Percentiles rank a stretch among this genome's conserved stretches.
Conservation (phyloP, 768 basidiomycete species). For the Lyophyllum semitale region DNA sequence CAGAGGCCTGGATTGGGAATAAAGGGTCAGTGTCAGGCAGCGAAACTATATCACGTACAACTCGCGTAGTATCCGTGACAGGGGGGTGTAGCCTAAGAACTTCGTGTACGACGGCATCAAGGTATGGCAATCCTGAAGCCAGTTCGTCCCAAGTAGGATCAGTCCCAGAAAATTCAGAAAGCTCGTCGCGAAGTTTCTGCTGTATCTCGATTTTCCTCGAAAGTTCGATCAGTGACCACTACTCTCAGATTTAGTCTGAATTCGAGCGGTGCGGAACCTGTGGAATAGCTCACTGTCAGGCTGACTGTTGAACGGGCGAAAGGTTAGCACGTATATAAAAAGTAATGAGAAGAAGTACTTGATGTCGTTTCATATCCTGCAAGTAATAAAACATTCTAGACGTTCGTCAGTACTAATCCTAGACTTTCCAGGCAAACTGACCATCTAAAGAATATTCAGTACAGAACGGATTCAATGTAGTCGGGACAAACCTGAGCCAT, state of each 20-base stretch:
- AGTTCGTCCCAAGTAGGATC: conserved; percentile 62
- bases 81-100: conserved; percentile 46
- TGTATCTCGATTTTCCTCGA: conserved; percentile 45
- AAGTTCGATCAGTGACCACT: conserved; percentile 66
- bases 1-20: conserved; percentile 39
- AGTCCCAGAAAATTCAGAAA: conserved; percentile 36
- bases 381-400: conserved; percentile 36
- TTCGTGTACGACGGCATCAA: conserved; percentile 54
- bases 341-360: conserved; percentile 36
- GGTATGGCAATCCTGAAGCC: conserved; percentile 49
- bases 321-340: neutral
- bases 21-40: neutral
- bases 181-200: conserved; percentile 49
- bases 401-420: neutral
- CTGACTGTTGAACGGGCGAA: conserved; percentile 26
- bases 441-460: conserved; percentile 13
- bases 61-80: conserved; percentile 33
- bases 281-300: conserved; percentile 29
- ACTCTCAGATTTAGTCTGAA: neutral
- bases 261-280: too few species aligned
- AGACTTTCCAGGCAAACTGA: neutral
- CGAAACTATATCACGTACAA: conserved; percentile 28
- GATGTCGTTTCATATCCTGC: conserved; percentile 58
- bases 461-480: neutral
- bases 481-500: conserved; percentile 31